Evolutionary conservation across 202 grass and related monocot genomes (phyloP).

Genomic region (Carex sylvatica): DNA sequence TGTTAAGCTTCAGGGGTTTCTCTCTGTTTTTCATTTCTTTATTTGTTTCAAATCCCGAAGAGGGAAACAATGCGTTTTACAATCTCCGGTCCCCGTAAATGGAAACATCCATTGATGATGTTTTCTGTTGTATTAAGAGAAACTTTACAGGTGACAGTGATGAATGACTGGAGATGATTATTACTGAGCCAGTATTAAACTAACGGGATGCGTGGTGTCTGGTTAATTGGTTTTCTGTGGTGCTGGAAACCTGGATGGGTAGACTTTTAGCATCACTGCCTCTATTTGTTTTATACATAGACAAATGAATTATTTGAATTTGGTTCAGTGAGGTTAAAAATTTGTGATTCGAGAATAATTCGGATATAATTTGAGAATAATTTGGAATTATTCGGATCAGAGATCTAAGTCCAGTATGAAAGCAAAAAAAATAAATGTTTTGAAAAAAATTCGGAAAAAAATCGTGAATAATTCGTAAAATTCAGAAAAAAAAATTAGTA

Average conservation of each 20-base stretch:
- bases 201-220: neutral
- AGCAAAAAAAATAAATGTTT: no score
- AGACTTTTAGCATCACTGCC: neutral
- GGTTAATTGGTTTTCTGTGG: neutral
- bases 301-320: no score
- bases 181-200: neutral
- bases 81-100: neutral
- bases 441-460: no score
- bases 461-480: no score
- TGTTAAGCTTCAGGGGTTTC: neutral
- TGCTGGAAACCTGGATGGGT: neutral
- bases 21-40: neutral
- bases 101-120: neutral
- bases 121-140: neutral
- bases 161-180: neutral
- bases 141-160: neutral
- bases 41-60: constrained; percentile 31
- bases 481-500: no score
- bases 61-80: constrained; percentile 24
- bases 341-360: no score
- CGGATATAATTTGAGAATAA: no score
- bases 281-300: no score
- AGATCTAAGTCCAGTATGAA: no score
- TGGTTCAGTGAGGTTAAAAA: no score
- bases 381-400: no score